phyloP scores from a whole-genome alignment of 352 stramenopile genomes.

The Discostella stelligera region DNA sequence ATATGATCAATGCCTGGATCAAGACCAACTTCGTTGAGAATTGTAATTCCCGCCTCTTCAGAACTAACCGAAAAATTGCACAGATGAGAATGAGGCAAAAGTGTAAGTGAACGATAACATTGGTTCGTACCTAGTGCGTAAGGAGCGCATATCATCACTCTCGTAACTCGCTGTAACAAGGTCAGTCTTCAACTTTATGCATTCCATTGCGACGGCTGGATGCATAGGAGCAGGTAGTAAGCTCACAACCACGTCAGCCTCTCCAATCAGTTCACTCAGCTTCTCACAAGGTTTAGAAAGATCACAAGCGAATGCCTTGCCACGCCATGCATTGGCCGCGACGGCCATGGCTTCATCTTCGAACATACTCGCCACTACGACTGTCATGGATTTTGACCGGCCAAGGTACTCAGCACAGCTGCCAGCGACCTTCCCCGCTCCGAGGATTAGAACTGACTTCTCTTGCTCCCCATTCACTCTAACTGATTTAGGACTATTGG shows the following conservation, averaged over 20 bases:
- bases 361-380: conserved; percentile 60
- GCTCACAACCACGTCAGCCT: conserved; percentile 90
- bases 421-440: conserved; percentile 63
- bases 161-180: conserved; percentile 95
- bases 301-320: conserved; percentile 85
- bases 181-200: conserved; percentile 86
- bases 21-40: conserved; percentile 93
- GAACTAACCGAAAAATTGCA: conserved; percentile 43
- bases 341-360: conserved; percentile 53
- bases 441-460: conserved; percentile 65
- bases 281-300: conserved; percentile 77
- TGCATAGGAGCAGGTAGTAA: conserved; percentile 93
- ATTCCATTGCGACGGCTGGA: conserved; percentile 86
- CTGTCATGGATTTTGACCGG: conserved; percentile 37
- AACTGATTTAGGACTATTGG: conserved; percentile 12
- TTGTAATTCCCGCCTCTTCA: conserved; percentile 85
- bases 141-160: conserved; percentile 88
- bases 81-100: not conserved
- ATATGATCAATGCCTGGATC: conserved; percentile 97
- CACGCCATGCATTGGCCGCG: conserved; percentile 66
- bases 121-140: conserved; percentile 76
- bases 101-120: not conserved
- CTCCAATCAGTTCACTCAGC: conserved; percentile 81
- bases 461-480: conserved; percentile 39
- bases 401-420: conserved; percentile 64